Conservation (phyloP, 768 basidiomycete species). For the Pulveroboletus sp. region DNA sequence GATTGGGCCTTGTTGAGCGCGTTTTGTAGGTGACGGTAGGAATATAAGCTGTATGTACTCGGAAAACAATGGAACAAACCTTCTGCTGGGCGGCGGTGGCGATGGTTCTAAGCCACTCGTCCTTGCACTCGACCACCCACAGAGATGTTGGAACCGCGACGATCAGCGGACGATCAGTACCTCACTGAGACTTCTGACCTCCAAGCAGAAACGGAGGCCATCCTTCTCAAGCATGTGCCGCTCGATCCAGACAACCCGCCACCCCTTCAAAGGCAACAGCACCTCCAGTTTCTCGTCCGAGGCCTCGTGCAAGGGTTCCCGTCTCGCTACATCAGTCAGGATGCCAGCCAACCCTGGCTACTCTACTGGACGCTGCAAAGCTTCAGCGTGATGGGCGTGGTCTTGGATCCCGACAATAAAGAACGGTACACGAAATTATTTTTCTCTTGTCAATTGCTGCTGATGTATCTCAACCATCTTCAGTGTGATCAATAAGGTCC, state of each 20-base stretch:
- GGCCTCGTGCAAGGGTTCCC: conserved; percentile 80
- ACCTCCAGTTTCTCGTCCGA: conserved; percentile 72
- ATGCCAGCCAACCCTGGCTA: conserved; percentile 94
- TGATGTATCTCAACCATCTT: neutral
- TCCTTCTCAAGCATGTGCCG: conserved; percentile 56
- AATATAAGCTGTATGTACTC: neutral
- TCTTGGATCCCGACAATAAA: conserved; percentile 71
- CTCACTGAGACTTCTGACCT: conserved; percentile 57
- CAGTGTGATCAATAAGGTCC: conserved; percentile 77
- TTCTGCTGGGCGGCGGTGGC: too few species aligned
- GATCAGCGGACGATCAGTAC: conserved; percentile 53
- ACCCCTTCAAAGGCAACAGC: conserved; percentile 55
- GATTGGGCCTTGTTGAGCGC: conserved; percentile 67
- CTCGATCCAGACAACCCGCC: conserved; percentile 26
- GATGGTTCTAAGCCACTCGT: neutral
- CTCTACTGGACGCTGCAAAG: conserved; percentile 90
- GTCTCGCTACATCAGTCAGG: conserved; percentile 72
- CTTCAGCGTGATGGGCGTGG: conserved; percentile 75
- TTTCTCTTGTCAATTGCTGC: too few species aligned
- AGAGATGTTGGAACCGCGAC: conserved; percentile 23
- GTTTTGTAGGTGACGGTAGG: conserved; percentile 42
- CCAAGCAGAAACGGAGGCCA: conserved; percentile 64
- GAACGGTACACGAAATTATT: conserved; percentile 48
- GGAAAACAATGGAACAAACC: too few species aligned
- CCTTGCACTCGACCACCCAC: neutral